A percentile compares a stretch with the other conserved stretches of the same genome.
These are phyloP conservation scores for Ceratobasidium sp. DNA, from an alignment of 1,284 basidiomycete species.

Conservation along the genomic window DNA sequence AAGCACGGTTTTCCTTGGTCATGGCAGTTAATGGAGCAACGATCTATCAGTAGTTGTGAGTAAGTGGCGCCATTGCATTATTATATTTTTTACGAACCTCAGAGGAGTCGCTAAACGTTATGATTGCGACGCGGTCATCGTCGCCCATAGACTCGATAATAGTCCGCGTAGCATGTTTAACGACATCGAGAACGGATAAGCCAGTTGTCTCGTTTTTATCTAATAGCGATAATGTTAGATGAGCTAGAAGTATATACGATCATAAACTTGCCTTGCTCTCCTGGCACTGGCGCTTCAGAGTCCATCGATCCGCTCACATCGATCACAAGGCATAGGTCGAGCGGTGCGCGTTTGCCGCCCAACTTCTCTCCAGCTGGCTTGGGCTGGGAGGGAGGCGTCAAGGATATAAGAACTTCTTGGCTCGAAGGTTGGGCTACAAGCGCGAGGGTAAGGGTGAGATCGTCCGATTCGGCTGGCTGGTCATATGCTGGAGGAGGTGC, in stretches of 20 bases:
- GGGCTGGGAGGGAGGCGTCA: constrained; percentile 18
- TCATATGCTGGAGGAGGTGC: constrained; percentile 30
- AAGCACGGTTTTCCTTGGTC: constrained; percentile 32
- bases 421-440: constrained; percentile 31
- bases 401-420: constrained; percentile 25
- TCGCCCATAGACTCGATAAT: constrained; percentile 45
- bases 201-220: constrained; percentile 39
- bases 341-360: constrained; percentile 39
- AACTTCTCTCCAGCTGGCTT: constrained; percentile 13
- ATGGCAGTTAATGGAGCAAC: constrained; percentile 39
- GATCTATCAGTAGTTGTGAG: constrained; percentile 1
- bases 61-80: background rate
- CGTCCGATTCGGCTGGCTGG: background rate
- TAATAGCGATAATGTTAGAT: background rate
- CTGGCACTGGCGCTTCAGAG: constrained; percentile 44
- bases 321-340: constrained; percentile 46
- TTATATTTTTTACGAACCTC: constrained; percentile 20
- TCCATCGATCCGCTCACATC: constrained; percentile 47
- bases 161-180: constrained; percentile 46
- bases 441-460: background rate
- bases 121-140: constrained; percentile 46
- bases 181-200: constrained; percentile 45
- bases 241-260: background rate
- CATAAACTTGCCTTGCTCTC: constrained; percentile 44
- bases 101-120: constrained; percentile 45